These are phyloP conservation scores for Ophiocordyceps sinensis DNA, from an alignment of 2,329 filamentous ascomycete genomes.

Conservation along the genomic window DNA sequence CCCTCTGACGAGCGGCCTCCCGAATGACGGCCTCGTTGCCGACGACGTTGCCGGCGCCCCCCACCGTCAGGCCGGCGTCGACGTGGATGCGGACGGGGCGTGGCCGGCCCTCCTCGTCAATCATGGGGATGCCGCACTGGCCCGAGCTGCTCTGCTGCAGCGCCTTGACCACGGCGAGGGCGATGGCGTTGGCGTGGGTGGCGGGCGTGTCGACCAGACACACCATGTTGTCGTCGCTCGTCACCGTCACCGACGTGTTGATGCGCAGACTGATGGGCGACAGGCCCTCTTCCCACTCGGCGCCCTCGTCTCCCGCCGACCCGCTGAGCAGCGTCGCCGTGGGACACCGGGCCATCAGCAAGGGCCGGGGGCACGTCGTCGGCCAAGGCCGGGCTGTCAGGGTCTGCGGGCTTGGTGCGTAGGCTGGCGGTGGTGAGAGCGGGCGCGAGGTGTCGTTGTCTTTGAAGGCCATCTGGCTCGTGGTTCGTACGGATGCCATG, in stretches of 20 bases:
- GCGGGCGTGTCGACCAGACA: conserved; percentile 24
- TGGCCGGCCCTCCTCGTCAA: conserved; percentile 27
- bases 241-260: conserved; percentile 30
- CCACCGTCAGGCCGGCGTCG: conserved; percentile 28
- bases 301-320: conserved; percentile 7
- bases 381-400: too few species aligned
- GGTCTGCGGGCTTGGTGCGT: conserved; percentile 10
- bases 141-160: conserved; percentile 26
- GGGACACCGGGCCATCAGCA: neutral
- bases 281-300: conserved; percentile 8
- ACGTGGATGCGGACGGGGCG: conserved; percentile 27
- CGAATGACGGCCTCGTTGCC: conserved; percentile 18
- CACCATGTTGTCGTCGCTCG: conserved; percentile 33
- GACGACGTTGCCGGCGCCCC: conserved; percentile 29
- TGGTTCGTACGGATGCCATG: neutral
- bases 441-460: neutral
- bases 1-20: conserved; percentile 13
- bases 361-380: neutral
- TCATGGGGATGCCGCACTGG: conserved; percentile 27
- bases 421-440: conserved; percentile 15
- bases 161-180: conserved; percentile 27
- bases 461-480: neutral
- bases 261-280: conserved; percentile 31
- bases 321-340: neutral
- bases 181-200: conserved; percentile 25